Conservation (phyloP, 805 yeast species). For the Grigorovia yakushimaensis region DNA sequence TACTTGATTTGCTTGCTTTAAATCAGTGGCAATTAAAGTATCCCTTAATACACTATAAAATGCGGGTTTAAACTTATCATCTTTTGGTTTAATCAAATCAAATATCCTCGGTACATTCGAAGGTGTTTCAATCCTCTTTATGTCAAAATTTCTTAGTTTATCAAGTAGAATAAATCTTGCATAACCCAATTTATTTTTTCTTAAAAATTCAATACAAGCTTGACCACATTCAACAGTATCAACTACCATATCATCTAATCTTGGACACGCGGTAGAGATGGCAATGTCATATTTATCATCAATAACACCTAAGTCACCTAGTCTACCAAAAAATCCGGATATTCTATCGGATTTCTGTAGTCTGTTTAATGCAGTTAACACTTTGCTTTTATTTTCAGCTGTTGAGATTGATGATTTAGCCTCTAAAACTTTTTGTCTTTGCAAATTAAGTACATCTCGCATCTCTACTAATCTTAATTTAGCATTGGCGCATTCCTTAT, state of each 20-base stretch:
- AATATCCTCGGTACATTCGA: slow-evolving; percentile 68
- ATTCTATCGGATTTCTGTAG: slow-evolving; percentile 75
- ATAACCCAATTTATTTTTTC: slow-evolving; percentile 77
- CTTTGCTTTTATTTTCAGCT: slow-evolving; percentile 61
- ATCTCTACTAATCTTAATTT: slow-evolving; percentile 39
- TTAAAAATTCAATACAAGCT: slow-evolving; percentile 69
- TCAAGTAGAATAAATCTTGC: slow-evolving; percentile 78
- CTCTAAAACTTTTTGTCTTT: slow-evolving; percentile 56
- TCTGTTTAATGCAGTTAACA: slow-evolving; percentile 56
- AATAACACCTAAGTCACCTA: slow-evolving; percentile 88
- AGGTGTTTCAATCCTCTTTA: slow-evolving; percentile 58
- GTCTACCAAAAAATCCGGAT: slow-evolving; percentile 75
- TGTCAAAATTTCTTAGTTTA: slow-evolving; percentile 56
- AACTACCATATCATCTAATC: slow-evolving; percentile 87
- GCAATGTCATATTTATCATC: slow-evolving; percentile 88
- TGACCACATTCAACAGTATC: slow-evolving; percentile 67
- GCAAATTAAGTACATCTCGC: slow-evolving; percentile 41
- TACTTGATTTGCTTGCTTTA: slow-evolving; percentile 73
- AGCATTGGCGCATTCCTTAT: slow-evolving; percentile 44
- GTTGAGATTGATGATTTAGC: slow-evolving; percentile 50
- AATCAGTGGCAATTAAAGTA: slow-evolving; percentile 74
- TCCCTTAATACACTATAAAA: slow-evolving; percentile 80
- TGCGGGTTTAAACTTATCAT: slow-evolving; percentile 68
- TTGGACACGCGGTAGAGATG: slow-evolving; percentile 87
- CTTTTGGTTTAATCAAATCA: slow-evolving; percentile 65